Base-by-base conservation (phyloP, 2,329 filamentous ascomycete genomes). In the Cryphonectria carpinicola region DNA sequence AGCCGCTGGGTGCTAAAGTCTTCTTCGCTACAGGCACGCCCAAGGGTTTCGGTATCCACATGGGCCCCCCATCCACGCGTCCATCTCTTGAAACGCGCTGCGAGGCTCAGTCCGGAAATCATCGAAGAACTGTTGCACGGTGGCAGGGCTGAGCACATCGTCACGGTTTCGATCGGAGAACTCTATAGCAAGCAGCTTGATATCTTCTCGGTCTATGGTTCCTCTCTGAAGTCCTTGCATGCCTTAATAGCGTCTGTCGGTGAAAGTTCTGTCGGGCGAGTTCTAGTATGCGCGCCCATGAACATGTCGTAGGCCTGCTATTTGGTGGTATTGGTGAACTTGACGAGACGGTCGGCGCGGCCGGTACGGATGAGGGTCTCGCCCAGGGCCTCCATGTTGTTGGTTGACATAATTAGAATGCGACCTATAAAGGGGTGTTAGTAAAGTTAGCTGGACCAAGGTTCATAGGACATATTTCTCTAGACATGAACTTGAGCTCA, bases 331-430 rank as follows among this genome's bases (percentile, higher is more conserved):
- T 71, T 19, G 32, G 63, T 71, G 8, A 71, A 71, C 10, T 43
- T 64, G 39, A 71, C 39, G 49, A 71, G 67, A n/a, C 70, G 64
- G 58, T 71, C 70, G 14, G 70, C 67, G 0, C 70, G 67, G 2
- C 70, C 70, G 3, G 70, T 67, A 22, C 67, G 67, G 39, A 71
- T 71, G 22, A 69, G 64, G 3, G 70, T 67, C n/a, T 71, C 70
- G 49, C 67, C 70, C 1, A 71, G 70, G 37, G 60, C 56, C 14
- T 71, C 70, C n/a, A 71, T 67, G 10, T 67, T 64, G 41, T 71
- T 71, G 14, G 70, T 71, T 19, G 67, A 67, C 70, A 71, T 71
- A 19, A 71, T 71, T 3, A 71, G 49, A 7, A 71, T 70, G 10
- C 64, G 70, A 3, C 70, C 70, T 71, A 22, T 49, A 43, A 41